Evolutionary conservation across 495 filamentous ascomycete genomes (phyloP).

Genomic region (Neurospora tetraspora): DNA sequence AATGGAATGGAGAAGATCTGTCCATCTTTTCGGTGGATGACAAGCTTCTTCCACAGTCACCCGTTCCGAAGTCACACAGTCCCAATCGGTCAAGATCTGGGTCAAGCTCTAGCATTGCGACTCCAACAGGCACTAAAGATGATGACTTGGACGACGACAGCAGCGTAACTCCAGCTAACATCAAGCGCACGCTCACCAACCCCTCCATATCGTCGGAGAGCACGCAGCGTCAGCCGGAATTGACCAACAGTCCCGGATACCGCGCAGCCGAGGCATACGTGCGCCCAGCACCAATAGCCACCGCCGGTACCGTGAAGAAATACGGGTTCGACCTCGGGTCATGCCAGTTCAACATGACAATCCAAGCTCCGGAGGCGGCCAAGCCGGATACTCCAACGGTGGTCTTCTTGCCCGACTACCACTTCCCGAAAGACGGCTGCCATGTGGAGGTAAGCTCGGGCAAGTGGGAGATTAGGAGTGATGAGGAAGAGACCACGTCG

Average conservation of each 20-base stretch:
- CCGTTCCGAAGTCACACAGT: conserved; percentile 28
- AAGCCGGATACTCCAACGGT: conserved; percentile 60
- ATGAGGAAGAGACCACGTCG: conserved; percentile 54
- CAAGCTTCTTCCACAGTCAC: conserved; percentile 49
- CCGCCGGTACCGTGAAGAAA: conserved; percentile 53
- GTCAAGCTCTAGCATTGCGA: neutral
- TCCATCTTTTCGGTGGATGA: conserved; percentile 85
- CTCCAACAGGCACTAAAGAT: neutral
- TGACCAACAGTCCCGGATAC: conserved; percentile 55
- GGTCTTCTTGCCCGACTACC: conserved; percentile 83
- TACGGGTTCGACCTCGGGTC: conserved; percentile 73
- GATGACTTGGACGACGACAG: conserved; percentile 36
- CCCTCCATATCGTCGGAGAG: conserved; percentile 57
- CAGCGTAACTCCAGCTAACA: conserved; percentile 54
- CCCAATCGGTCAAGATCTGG: conserved; percentile 26
- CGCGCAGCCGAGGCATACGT: conserved; percentile 89
- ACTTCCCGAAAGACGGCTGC: conserved; percentile 69
- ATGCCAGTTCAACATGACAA: conserved; percentile 59
- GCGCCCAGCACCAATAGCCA: conserved; percentile 70
- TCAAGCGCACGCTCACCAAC: conserved; percentile 61
- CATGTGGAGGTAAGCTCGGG: conserved; percentile 69
- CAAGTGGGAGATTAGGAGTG: conserved; percentile 73
- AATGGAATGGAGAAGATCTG: conserved; percentile 96
- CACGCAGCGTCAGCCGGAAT: conserved; percentile 40
- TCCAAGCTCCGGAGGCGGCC: conserved; percentile 44